A percentile compares a stretch with the other conserved stretches of the same genome.
phyloP scores from a whole-genome alignment of 116 monocot species.

The Cymodocea nodosa region DNA sequence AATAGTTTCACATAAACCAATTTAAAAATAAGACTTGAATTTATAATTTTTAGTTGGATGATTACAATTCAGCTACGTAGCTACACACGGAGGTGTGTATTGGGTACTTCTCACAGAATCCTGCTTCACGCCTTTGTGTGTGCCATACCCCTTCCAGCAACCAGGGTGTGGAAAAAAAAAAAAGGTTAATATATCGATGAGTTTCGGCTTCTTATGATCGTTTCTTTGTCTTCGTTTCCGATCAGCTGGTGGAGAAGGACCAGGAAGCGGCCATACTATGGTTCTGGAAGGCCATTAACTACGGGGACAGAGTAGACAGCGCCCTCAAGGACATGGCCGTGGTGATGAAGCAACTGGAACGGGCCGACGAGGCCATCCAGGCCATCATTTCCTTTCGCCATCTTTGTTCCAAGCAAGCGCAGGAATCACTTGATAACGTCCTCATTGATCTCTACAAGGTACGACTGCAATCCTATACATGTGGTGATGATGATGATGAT shows the following conservation, averaged over 20 bases:
- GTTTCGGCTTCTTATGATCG: too few relatives aligned
- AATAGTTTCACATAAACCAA: too few relatives aligned
- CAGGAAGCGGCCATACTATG: slow-evolving; percentile 23
- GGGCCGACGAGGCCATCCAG: slow-evolving; percentile 30
- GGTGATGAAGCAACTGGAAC: slow-evolving; percentile 36
- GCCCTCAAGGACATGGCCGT: slow-evolving; percentile 42
- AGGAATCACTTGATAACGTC: slow-evolving; percentile 34
- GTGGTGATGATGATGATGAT: background rate
- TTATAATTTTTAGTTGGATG: too few relatives aligned
- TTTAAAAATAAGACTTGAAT: too few relatives aligned
- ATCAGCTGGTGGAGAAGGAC: slow-evolving; percentile 26
- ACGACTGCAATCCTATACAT: background rate
- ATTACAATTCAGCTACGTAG: too few relatives aligned
- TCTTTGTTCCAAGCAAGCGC: slow-evolving; percentile 31
- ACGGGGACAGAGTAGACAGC: slow-evolving; percentile 27
- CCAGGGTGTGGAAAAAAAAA: too few relatives aligned
- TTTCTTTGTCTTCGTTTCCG: background rate
- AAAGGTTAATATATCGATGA: too few relatives aligned
- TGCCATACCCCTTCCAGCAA: background rate
- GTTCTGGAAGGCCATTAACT: slow-evolving; percentile 40
- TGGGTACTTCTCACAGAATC: too few relatives aligned
- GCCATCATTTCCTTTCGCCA: slow-evolving; percentile 26
- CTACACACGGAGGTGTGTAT: too few relatives aligned
- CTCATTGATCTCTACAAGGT: slow-evolving; percentile 41
- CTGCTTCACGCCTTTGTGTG: background rate